These are phyloP conservation scores for Ogataea nakhonphanomensis DNA, from an alignment of 805 yeast genomes.

Conservation along the genomic window DNA sequence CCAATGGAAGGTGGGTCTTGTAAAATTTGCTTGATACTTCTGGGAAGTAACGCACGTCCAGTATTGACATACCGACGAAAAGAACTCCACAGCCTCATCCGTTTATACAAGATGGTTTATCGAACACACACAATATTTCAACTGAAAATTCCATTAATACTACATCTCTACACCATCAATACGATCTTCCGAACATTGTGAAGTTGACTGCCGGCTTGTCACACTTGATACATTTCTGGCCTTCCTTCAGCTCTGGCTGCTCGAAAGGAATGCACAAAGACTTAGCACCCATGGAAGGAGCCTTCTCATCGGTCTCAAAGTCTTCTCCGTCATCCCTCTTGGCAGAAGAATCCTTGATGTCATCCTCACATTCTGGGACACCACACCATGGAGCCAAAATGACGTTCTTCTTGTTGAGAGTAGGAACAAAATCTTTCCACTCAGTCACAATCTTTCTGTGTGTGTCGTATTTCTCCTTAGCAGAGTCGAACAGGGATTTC, in stretches of 20 bases:
- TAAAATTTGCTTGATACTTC: constrained; percentile 30
- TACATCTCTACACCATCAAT: constrained; percentile 39
- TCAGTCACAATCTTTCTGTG: constrained; percentile 80
- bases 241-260: constrained; percentile 77
- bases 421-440: constrained; percentile 91
- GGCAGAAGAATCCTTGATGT: constrained; percentile 86
- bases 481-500: constrained; percentile 63
- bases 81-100: neutral
- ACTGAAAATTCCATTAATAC: neutral
- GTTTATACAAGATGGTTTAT: neutral
- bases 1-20: constrained; percentile 35
- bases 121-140: constrained; percentile 1
- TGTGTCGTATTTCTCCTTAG: constrained; percentile 77
- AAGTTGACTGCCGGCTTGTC: constrained; percentile 70
- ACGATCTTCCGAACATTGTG: constrained; percentile 97
- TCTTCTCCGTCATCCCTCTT: constrained; percentile 78
- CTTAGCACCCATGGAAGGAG: constrained; percentile 99
- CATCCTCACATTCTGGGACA: constrained; percentile 89
- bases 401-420: constrained; percentile 86
- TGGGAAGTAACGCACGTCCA: constrained; percentile 9
- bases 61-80: neutral
- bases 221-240: constrained; percentile 87
- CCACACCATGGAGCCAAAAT: constrained; percentile 98
- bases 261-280: constrained; percentile 94
- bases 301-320: constrained; percentile 87